Evolutionary conservation across 192 early-diverging fungal genomes (phyloP).

Genomic region (Entomortierella parvispora): DNA sequence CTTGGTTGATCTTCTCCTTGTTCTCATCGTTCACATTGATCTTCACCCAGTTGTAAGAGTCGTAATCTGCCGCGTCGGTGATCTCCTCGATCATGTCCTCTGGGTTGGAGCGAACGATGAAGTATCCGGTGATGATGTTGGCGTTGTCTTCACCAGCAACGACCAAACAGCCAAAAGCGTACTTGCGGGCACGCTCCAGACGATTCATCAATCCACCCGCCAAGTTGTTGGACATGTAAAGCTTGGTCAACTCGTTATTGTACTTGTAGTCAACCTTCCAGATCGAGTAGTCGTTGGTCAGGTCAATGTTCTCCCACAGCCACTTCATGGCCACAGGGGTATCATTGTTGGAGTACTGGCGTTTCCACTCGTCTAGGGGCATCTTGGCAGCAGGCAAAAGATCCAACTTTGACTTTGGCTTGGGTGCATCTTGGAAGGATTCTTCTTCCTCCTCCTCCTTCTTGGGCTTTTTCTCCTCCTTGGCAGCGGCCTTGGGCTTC

Average conservation of each 20-base stretch:
- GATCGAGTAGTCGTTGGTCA: constrained; percentile 82
- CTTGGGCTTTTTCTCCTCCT: constrained; percentile 61
- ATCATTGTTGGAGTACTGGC: constrained; percentile 94
- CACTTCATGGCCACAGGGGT: constrained; percentile 83
- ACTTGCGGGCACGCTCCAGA: constrained; percentile 87
- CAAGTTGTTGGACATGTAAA: constrained; percentile 91
- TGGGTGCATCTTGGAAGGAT: constrained; percentile 74
- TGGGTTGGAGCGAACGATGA: constrained; percentile 77
- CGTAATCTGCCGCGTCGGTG: constrained; percentile 85
- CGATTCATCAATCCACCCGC: constrained; percentile 89
- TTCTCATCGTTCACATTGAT: constrained; percentile 72
- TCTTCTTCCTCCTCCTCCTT: constrained; percentile 68
- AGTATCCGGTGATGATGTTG: constrained; percentile 90
- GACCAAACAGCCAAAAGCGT: constrained; percentile 85
- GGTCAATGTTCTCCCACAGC: constrained; percentile 90
- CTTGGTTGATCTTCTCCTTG: constrained; percentile 60
- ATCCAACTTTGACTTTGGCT: constrained; percentile 90
- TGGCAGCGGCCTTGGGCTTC: constrained; percentile 59
- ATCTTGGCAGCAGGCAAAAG: constrained; percentile 82
- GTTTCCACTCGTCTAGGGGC: constrained; percentile 90
- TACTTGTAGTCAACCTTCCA: constrained; percentile 92
- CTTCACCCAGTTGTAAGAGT: constrained; percentile 82
- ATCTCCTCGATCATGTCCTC: constrained; percentile 38
- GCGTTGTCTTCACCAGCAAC: constrained; percentile 81
- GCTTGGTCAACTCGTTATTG: constrained; percentile 83